Evolutionary conservation across 306 rosid genomes (phyloP).

Genomic region (Quercus suber): DNA sequence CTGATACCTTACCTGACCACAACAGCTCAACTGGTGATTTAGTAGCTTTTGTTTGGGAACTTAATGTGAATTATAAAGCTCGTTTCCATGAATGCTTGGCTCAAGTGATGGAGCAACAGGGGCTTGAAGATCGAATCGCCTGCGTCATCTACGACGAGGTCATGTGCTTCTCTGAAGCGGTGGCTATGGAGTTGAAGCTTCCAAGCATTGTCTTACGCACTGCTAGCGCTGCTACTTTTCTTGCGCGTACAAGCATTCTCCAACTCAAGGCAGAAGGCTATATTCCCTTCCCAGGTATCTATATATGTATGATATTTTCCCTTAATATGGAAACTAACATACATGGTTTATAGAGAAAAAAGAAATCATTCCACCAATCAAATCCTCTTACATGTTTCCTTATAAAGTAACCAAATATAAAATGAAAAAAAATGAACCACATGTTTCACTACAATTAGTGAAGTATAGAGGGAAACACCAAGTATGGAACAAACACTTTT

Average conservation of each 20-base stretch:
- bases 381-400: too few relatives aligned
- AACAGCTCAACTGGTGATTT: slow-evolving; percentile 21
- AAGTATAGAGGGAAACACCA: too few relatives aligned
- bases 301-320: too few relatives aligned
- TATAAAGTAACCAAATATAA: too few relatives aligned
- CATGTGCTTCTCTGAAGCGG: slow-evolving; percentile 22
- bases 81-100: slow-evolving; percentile 22
- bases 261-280: slow-evolving; percentile 17
- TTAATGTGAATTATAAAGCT: slow-evolving; percentile 23
- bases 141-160: slow-evolving; percentile 39
- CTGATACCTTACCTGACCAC: slow-evolving; percentile 28
- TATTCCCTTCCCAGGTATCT: slow-evolving; percentile 38
- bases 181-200: slow-evolving; percentile 28
- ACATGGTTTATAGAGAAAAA: too few relatives aligned
- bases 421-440: too few relatives aligned
- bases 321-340: too few relatives aligned
- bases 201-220: slow-evolving; percentile 31
- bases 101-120: background rate
- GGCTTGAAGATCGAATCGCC: slow-evolving; percentile 12
- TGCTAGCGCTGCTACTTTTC: slow-evolving; percentile 21
- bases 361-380: too few relatives aligned
- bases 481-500: too few relatives aligned
- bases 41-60: background rate
- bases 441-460: too few relatives aligned
- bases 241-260: slow-evolving; percentile 23